Base-by-base conservation (phyloP, 345 rosid species). In the Eucalyptus marginata region DNA sequence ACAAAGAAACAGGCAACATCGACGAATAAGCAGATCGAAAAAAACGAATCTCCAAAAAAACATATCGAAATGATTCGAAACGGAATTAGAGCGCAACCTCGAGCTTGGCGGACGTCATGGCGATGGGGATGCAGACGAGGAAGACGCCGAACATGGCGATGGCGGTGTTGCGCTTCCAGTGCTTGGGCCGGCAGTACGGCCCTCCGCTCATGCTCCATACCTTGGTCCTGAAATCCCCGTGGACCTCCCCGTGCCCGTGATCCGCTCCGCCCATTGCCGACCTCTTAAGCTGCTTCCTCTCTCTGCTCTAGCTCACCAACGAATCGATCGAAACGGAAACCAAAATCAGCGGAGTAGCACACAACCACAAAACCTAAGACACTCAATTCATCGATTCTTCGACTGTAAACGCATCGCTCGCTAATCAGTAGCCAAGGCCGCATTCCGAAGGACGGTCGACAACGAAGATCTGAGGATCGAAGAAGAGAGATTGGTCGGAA, bases 91-190 rank as follows among this genome's bases (percentile, higher is more conserved):
- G 13, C 87, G 6, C 25, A 86, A 98, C 99, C 98, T 98, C 99
- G 49, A 98, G 99, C 95, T 96, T 96, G 47, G 99, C 99, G 2
- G 99, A 98, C 58, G 94, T 92, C 96, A 94, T 96, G 91, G 99
- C 99, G 81, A 98, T 94, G 54, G 99, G 99, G 88, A 98, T 95
- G 92, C 99, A 96, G 76, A 96, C 92, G 87, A 98, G 97, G 90
- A 98, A 88, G 90, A 96, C 85, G 25, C 99, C 99, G 71, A 92
- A 92, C 98, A 98, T 95, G 88, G 99, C 99, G 71, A 98, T 89
- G 93, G 99, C 99, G 12, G 99, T 98, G 91, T 98, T 98, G 88
- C 99, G 97, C 89, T 93, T 93, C 99, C 99, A 98, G 94, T 98
- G 98, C 90, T 97, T 97, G 49, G 99, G 99, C 87, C 99, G 91